phyloP scores from a whole-genome alignment of 371 early-diverging fungal species.

The Mucor ambiguus region DNA sequence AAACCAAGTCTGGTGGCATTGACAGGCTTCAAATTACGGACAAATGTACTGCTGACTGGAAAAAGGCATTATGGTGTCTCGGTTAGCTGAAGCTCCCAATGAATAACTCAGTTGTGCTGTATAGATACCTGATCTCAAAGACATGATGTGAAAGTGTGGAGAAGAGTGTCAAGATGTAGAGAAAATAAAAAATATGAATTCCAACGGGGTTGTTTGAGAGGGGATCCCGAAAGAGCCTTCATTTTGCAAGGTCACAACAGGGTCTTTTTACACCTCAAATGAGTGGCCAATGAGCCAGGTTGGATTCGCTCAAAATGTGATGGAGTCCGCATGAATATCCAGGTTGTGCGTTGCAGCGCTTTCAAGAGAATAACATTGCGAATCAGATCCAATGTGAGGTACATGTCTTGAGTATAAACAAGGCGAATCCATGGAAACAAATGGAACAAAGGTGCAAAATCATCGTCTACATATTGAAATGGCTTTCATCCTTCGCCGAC shows the following conservation, averaged over 20 bases:
- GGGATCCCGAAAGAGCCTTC: neutral
- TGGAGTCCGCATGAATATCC: neutral
- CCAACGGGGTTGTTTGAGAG: slow-evolving; percentile 5
- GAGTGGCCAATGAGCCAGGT: neutral
- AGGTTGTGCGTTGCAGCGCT: neutral
- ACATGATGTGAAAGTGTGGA: slow-evolving; percentile 15
- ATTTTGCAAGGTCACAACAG: slow-evolving; percentile 4
- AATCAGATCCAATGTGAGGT: neutral
- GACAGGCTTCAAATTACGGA: slow-evolving; percentile 29
- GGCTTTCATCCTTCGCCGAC: neutral
- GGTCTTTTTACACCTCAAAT: neutral
- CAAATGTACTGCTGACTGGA: slow-evolving; percentile 28
- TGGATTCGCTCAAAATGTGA: neutral
- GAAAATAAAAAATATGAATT: slow-evolving; percentile 1
- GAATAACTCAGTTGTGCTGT: too few species aligned
- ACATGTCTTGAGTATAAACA: neutral
- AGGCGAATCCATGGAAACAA: neutral
- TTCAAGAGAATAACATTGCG: neutral
- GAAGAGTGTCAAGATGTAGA: neutral
- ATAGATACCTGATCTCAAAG: slow-evolving; percentile 32
- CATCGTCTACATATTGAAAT: neutral
- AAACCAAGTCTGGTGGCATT: slow-evolving; percentile 14
- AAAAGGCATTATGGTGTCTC: neutral
- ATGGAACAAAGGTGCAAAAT: neutral
- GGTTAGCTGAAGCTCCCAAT: too few species aligned